Evolutionary conservation across 2,329 filamentous ascomycete species (phyloP).

Genomic region (Aspergillus awamori): DNA sequence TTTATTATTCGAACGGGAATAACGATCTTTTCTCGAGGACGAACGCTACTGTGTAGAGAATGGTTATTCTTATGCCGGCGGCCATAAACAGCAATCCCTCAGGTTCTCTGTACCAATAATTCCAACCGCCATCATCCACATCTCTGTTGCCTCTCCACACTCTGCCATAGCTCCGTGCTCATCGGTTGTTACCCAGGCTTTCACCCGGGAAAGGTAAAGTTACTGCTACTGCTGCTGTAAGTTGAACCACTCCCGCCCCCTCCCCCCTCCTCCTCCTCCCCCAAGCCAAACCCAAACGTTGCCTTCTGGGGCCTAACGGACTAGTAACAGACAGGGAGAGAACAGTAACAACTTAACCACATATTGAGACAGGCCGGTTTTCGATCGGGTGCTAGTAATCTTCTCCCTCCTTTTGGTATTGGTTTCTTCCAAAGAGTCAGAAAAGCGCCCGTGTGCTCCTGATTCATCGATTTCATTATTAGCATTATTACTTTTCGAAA

Average conservation of each 20-base stretch:
- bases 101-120: conserved; percentile 20
- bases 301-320: conserved; percentile 1
- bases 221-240: background rate
- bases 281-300: conserved; percentile 11
- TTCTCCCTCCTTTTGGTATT: conserved; percentile 15
- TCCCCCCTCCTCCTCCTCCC: conserved; percentile 11
- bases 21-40: conserved; percentile 2
- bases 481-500: background rate
- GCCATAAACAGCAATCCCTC: conserved; percentile 31
- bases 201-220: conserved; percentile 7
- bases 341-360: conserved; percentile 12
- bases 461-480: conserved; percentile 2
- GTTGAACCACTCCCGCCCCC: conserved; percentile 13
- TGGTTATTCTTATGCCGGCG: conserved; percentile 24
- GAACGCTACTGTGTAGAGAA: conserved; percentile 17
- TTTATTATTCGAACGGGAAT: conserved; percentile 6
- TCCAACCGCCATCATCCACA: conserved; percentile 20
- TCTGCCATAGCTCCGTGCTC: conserved; percentile 27
- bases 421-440: conserved; percentile 8
- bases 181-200: conserved; percentile 16
- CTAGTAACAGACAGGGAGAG: conserved; percentile 5
- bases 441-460: conserved; percentile 1
- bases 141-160: conserved; percentile 27
- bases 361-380: conserved; percentile 14
- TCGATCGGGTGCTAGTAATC: conserved; percentile 6